Conservation (phyloP, 176 grass and related monocot species). For the Phyllostachys edulis region DNA sequence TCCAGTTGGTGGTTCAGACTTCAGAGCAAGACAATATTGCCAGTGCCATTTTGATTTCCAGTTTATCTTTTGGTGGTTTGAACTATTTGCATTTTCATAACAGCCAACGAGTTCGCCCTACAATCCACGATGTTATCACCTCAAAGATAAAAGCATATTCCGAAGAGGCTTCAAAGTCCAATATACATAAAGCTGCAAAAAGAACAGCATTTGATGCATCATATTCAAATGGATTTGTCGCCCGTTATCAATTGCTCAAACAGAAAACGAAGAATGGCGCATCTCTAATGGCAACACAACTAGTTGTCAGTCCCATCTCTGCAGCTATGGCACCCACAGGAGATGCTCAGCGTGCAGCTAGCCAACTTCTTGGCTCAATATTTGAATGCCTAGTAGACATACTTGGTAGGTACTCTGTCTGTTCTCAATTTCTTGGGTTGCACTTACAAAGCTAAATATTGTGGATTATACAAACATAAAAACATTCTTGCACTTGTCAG, state of each 20-base stretch:
- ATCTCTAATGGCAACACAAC: conserved; percentile 53
- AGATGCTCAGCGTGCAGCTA: conserved; percentile 61
- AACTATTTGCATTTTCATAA: conserved; percentile 33
- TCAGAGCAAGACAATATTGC: neutral
- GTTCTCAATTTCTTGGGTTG: conserved; percentile 14
- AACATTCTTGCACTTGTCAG: conserved; percentile 44
- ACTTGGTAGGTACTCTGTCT: conserved; percentile 68
- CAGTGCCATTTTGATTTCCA: neutral
- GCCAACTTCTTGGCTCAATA: conserved; percentile 72
- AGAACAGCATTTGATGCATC: conserved; percentile 29
- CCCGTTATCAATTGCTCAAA: conserved; percentile 53
- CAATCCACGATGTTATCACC: conserved; percentile 85
- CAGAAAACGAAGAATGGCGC: conserved; percentile 66
- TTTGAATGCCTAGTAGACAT: conserved; percentile 74
- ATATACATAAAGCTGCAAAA: conserved; percentile 46
- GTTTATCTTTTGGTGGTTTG: conserved; percentile 23
- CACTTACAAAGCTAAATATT: conserved; percentile 36
- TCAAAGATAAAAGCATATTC: conserved; percentile 75
- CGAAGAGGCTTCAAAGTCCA: conserved; percentile 47
- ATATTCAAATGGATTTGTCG: conserved; percentile 49
- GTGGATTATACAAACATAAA: conserved; percentile 31
- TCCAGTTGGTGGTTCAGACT: conserved; percentile 21
- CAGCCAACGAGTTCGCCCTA: conserved; percentile 85
- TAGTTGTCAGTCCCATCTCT: conserved; percentile 81
- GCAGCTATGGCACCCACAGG: conserved; percentile 78